Conservation (phyloP, 169 alveolate species). For the Eimeria maxima region DNA sequence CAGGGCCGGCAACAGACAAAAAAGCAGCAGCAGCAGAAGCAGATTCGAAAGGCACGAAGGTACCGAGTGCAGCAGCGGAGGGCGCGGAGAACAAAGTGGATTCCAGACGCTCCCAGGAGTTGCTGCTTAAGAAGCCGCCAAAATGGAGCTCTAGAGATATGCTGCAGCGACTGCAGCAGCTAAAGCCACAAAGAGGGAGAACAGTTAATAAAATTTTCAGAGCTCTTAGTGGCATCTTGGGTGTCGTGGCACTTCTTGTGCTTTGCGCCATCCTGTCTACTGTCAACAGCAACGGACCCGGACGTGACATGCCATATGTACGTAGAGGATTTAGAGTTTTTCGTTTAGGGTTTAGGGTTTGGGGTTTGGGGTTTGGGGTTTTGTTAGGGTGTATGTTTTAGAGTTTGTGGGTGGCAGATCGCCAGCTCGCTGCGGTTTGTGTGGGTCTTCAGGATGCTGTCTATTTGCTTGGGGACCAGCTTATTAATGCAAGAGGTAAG, state of each 20-base stretch:
- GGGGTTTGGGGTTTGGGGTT: neutral
- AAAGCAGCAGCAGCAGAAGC: neutral
- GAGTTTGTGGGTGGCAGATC: no score
- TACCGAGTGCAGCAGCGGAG: neutral
- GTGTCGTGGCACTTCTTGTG: neutral
- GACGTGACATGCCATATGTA: neutral
- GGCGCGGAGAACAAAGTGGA: no score
- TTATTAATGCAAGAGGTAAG: no score
- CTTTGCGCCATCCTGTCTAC: neutral
- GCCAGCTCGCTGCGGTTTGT: no score
- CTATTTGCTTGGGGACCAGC: no score
- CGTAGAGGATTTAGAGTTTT: neutral
- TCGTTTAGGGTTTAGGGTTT: neutral
- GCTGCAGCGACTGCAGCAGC: constrained; percentile 53
- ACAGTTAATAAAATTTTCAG: neutral
- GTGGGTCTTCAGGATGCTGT: no score
- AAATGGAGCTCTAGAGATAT: neutral
- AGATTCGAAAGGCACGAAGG: neutral
- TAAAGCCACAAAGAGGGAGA: constrained; percentile 1
- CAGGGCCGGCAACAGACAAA: neutral
- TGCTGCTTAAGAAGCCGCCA: no score
- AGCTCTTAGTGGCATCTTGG: neutral
- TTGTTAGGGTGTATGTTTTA: no score
- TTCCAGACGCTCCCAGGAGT: no score
- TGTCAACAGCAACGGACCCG: neutral